phyloP scores from a whole-genome alignment of 2,329 filamentous ascomycete species.

The Fusarium musae region DNA sequence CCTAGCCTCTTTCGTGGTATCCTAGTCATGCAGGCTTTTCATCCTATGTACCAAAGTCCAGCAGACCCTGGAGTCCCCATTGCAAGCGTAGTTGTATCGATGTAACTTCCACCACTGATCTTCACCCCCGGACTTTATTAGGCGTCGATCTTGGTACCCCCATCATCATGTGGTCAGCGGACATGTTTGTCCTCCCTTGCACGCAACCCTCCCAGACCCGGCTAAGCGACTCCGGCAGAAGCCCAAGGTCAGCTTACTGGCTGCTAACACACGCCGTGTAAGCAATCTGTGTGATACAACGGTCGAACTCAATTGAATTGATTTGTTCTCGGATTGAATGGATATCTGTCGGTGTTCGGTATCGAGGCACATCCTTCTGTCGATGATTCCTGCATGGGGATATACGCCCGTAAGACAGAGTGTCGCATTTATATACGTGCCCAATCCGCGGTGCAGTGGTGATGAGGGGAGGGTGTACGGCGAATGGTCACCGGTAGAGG shows the following conservation, averaged over 20 bases:
- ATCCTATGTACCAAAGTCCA: not conserved
- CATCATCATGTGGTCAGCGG: slow-evolving; percentile 5
- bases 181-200: not conserved
- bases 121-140: not conserved
- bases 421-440: not conserved
- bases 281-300: not conserved
- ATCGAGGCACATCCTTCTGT: not conserved
- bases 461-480: slow-evolving; percentile 16
- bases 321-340: slow-evolving; percentile 3
- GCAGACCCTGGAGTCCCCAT: not conserved
- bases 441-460: slow-evolving; percentile 22
- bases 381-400: slow-evolving; percentile 21
- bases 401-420: not conserved
- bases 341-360: slow-evolving; percentile 32
- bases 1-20: not conserved
- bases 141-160: not conserved
- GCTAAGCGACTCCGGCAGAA: not conserved
- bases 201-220: slow-evolving; percentile 13
- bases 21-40: not conserved
- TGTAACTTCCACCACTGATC: not conserved
- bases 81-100: not conserved
- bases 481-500: slow-evolving; percentile 10
- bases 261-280: not conserved
- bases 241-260: slow-evolving; percentile 15
- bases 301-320: not conserved